These are phyloP conservation scores for Trichopus zeylanicus DNA, from an alignment of 116 monocot species.

Conservation along the genomic window DNA sequence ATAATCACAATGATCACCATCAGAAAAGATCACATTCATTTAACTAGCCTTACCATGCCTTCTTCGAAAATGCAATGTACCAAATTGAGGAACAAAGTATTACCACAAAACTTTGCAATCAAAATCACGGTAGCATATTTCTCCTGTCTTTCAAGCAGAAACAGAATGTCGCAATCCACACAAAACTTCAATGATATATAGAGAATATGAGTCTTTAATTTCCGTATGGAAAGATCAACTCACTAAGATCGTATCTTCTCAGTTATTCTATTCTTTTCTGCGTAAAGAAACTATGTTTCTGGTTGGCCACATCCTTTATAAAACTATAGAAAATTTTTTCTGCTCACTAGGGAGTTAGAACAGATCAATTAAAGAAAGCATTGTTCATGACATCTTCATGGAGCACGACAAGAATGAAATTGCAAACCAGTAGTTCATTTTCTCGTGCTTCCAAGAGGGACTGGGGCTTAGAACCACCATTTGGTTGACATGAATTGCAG, in stretches of 20 bases:
- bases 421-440: slow-evolving; percentile 44
- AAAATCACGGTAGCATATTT: neutral
- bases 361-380: too few relatives aligned
- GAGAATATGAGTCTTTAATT: neutral
- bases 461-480: slow-evolving; percentile 14
- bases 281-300: neutral
- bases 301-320: neutral
- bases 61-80: neutral
- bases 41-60: neutral
- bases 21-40: neutral
- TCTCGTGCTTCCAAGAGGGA: slow-evolving; percentile 40
- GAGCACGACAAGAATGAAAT: slow-evolving; percentile 1
- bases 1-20: neutral
- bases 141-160: neutral
- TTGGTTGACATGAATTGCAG: slow-evolving; percentile 11
- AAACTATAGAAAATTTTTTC: neutral
- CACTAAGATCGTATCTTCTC: too few relatives aligned
- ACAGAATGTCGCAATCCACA: neutral
- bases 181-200: neutral
- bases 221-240: too few relatives aligned
- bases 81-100: neutral
- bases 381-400: too few relatives aligned
- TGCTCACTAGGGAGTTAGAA: neutral
- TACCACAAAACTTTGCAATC: neutral
- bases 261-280: neutral